These are phyloP conservation scores for Maudiozyma turicensis DNA, from an alignment of 805 yeast genomes.

Conservation along the genomic window DNA sequence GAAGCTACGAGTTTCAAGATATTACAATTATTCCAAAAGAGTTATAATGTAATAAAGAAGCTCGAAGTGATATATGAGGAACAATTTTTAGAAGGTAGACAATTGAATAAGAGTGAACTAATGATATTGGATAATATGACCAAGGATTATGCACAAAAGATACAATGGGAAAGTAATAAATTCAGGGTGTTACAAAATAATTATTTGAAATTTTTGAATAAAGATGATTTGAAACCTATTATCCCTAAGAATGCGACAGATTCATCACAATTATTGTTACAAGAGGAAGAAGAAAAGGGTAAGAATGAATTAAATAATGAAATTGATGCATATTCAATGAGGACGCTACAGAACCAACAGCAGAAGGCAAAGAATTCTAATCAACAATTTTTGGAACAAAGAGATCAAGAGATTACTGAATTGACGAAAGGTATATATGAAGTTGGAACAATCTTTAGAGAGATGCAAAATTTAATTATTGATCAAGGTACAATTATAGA, in stretches of 20 bases:
- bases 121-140: slow-evolving; percentile 70
- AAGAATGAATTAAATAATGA: slow-evolving; percentile 18
- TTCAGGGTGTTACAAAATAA: slow-evolving; percentile 84
- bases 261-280: slow-evolving; percentile 17
- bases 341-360: slow-evolving; percentile 24
- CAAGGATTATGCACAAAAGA: slow-evolving; percentile 72
- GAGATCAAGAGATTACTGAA: slow-evolving; percentile 84
- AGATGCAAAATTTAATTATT: slow-evolving; percentile 81
- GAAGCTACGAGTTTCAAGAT: slow-evolving; percentile 68
- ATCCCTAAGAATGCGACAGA: slow-evolving; percentile 24
- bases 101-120: slow-evolving; percentile 37
- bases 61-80: slow-evolving; percentile 38
- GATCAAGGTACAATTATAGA: slow-evolving; percentile 95
- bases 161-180: slow-evolving; percentile 67
- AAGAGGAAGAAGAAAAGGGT: slow-evolving; percentile 28
- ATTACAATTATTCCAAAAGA: slow-evolving; percentile 66
- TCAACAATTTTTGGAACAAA: slow-evolving; percentile 33
- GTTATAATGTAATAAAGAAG: slow-evolving; percentile 67
- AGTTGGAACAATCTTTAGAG: slow-evolving; percentile 85
- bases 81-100: slow-evolving; percentile 30
- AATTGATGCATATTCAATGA: slow-evolving; percentile 33
- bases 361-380: slow-evolving; percentile 15
- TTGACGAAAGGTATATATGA: slow-evolving; percentile 92
- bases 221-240: slow-evolving; percentile 56
- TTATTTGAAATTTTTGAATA: slow-evolving; percentile 73